phyloP scores from a whole-genome alignment of 768 basidiomycete genomes.

The Pluteus cervinus region DNA sequence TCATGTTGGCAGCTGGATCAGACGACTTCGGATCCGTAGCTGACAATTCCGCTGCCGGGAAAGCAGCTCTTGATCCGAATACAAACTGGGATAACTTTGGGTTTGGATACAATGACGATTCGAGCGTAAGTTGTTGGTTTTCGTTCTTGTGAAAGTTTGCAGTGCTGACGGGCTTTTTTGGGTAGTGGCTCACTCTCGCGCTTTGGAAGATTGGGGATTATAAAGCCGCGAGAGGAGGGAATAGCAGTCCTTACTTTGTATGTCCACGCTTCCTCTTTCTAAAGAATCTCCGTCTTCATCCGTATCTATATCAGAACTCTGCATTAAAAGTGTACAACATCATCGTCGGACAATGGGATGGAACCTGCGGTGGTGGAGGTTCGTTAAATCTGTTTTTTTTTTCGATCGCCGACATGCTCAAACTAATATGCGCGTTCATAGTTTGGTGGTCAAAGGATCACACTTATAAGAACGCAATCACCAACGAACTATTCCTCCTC shows the following conservation, averaged over 20 bases:
- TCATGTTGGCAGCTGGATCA: constrained; percentile 45
- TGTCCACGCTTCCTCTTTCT: constrained; percentile 11
- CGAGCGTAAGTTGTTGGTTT: constrained; percentile 29
- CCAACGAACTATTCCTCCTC: constrained; percentile 51
- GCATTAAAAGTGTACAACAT: constrained; percentile 45
- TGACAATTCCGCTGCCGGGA: constrained; percentile 40
- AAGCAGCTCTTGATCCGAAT: constrained; percentile 28
- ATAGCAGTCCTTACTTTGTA: constrained; percentile 21
- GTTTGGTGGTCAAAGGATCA: constrained; percentile 55
- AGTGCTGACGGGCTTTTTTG: neutral
- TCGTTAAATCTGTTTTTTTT: constrained; percentile 7
- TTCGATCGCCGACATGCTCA: too few relatives aligned
- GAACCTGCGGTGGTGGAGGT: constrained; percentile 48
- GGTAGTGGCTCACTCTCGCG: constrained; percentile 50
- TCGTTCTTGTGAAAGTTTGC: neutral
- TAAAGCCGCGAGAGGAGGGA: constrained; percentile 32
- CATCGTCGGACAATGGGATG: constrained; percentile 45
- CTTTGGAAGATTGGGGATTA: constrained; percentile 57
- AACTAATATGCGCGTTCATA: constrained; percentile 10
- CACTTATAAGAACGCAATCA: constrained; percentile 56
- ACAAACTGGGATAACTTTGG: constrained; percentile 40
- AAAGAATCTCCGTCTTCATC: too few relatives aligned
- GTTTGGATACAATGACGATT: constrained; percentile 46
- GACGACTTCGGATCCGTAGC: constrained; percentile 36
- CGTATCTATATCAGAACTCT: too few relatives aligned